Percentiles rank a stretch among this genome's conserved stretches.
These are phyloP conservation scores for Solanum peruvianum DNA, from an alignment of 257 asterid genomes.

Conservation along the genomic window DNA sequence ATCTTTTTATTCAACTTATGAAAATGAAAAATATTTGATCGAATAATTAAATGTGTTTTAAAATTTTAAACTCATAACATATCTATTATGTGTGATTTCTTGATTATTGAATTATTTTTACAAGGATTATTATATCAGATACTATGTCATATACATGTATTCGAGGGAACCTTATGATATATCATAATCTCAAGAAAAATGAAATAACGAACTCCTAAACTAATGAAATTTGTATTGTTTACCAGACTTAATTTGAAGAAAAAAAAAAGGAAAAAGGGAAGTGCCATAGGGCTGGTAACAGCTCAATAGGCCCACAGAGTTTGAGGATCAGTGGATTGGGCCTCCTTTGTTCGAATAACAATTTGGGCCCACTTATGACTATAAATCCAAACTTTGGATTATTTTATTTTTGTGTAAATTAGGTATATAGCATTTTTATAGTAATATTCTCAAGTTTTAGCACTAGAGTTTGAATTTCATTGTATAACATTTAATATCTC, in stretches of 20 bases:
- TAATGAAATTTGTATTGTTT: too few species aligned
- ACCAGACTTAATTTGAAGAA: too few species aligned
- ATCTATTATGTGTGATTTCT: background rate
- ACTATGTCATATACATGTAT: too few species aligned
- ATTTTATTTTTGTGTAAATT: background rate
- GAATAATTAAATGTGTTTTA: background rate
- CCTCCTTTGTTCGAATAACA: background rate
- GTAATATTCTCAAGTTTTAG: too few species aligned
- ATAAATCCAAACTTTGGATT: background rate
- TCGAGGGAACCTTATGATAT: too few species aligned
- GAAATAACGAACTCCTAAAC: background rate
- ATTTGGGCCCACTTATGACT: background rate
- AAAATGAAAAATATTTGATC: background rate
- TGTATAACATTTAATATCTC: too few species aligned
- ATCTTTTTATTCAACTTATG: background rate
- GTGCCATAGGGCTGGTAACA: background rate
- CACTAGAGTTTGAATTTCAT: too few species aligned
- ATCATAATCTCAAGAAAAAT: too few species aligned
- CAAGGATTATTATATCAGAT: too few species aligned
- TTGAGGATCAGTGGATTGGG: background rate
- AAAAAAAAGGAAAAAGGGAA: background rate
- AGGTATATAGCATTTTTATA: too few species aligned
- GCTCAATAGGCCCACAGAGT: background rate
- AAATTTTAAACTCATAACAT: background rate
- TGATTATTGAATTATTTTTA: background rate